Percentiles rank a stretch among this genome's conserved stretches.
These are phyloP conservation scores for Ceratobasidium sp. DNA, from an alignment of 1,284 basidiomycete genomes.

Conservation along the genomic window DNA sequence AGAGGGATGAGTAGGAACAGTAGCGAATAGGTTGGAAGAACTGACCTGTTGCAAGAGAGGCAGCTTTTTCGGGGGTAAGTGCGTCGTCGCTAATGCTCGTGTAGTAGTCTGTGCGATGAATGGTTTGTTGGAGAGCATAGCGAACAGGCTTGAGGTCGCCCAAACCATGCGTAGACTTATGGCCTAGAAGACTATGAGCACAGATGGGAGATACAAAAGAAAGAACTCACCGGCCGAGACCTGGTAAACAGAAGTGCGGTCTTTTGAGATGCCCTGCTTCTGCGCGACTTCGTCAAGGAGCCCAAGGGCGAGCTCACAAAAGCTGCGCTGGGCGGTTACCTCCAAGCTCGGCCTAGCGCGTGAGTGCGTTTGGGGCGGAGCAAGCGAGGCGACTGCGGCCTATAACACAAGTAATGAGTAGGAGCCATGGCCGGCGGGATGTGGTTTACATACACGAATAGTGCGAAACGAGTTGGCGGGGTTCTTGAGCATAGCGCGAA, in stretches of 20 bases:
- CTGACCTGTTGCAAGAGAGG: conserved; percentile 42
- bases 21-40: neutral
- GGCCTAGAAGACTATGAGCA: conserved; percentile 46
- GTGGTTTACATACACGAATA: conserved; percentile 59
- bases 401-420: conserved; percentile 50
- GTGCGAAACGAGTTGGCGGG: conserved; percentile 65
- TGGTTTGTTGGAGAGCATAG: conserved; percentile 79
- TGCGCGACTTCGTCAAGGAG: conserved; percentile 72
- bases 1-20: conserved; percentile 54
- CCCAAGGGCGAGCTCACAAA: conserved; percentile 75
- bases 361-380: conserved; percentile 72
- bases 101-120: conserved; percentile 80
- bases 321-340: conserved; percentile 72
- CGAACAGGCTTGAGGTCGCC: conserved; percentile 54
- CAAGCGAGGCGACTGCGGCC: conserved; percentile 71
- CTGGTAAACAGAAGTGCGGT: conserved; percentile 49
- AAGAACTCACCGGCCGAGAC: conserved; percentile 49
- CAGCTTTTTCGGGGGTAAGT: conserved; percentile 49
- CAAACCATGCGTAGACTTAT: conserved; percentile 54
- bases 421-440: conserved; percentile 9
- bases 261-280: conserved; percentile 59
- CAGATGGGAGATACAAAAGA: neutral
- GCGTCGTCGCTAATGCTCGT: conserved; percentile 70
- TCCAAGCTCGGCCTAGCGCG: conserved; percentile 68
- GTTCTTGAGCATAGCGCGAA: conserved; percentile 70